Evolutionary conservation across 2,329 filamentous ascomycete genomes (phyloP).

Genomic region (Colletotrichum godetiae): DNA sequence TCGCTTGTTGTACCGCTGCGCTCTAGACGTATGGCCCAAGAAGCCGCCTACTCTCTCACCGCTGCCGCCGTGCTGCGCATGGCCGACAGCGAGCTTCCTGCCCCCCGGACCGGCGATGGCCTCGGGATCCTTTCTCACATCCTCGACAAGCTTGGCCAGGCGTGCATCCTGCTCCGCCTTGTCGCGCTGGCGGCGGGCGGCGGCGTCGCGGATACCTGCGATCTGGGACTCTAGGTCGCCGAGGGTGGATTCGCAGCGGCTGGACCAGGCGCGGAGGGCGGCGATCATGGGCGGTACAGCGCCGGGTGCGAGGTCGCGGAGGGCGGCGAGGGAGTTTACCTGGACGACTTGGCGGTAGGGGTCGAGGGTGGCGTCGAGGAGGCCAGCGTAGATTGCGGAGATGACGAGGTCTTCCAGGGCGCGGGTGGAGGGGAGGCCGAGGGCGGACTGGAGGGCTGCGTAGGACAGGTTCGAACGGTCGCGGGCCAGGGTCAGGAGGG

Average conservation of each 20-base stretch:
- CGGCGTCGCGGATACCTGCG: slow-evolving; percentile 69
- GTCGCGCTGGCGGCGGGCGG: slow-evolving; percentile 63
- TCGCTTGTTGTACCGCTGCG: slow-evolving; percentile 36
- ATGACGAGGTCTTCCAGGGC: slow-evolving; percentile 90
- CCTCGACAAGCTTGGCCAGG: slow-evolving; percentile 61
- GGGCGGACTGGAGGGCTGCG: slow-evolving; percentile 69
- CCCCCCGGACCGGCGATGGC: slow-evolving; percentile 6
- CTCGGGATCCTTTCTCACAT: slow-evolving; percentile 49
- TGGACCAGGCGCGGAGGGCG: slow-evolving; percentile 79
- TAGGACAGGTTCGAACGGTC: slow-evolving; percentile 79
- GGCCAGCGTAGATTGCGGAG: slow-evolving; percentile 85
- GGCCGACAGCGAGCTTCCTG: slow-evolving; percentile 35
- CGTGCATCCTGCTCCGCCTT: slow-evolving; percentile 59
- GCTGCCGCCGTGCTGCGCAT: slow-evolving; percentile 16
- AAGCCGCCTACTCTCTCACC: slow-evolving; percentile 22
- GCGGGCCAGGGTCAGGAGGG: slow-evolving; percentile 83
- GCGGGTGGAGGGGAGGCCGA: slow-evolving; percentile 74
- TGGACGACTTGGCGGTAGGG: slow-evolving; percentile 79
- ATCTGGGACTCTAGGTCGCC: slow-evolving; percentile 82
- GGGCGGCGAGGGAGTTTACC: slow-evolving; percentile 83
- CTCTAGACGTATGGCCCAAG: slow-evolving; percentile 39
- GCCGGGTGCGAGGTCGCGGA: slow-evolving; percentile 85
- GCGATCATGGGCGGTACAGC: slow-evolving; percentile 76
- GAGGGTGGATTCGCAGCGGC: slow-evolving; percentile 81
- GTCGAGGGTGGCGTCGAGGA: slow-evolving; percentile 86